phyloP scores from a whole-genome alignment of 768 basidiomycete genomes.

The Suillus weaverae region DNA sequence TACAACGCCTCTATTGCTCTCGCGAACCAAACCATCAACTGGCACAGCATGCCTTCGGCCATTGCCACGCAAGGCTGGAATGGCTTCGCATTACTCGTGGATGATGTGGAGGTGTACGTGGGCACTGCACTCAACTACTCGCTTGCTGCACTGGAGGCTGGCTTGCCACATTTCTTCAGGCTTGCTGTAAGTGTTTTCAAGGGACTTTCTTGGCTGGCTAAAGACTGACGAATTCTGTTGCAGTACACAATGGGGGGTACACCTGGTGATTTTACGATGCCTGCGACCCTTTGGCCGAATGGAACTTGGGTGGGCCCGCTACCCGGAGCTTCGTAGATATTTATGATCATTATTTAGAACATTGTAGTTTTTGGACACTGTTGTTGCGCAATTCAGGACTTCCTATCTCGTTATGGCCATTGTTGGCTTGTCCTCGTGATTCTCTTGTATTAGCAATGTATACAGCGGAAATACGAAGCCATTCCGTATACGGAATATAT shows the following conservation, averaged over 20 bases:
- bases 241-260: conserved; percentile 49
- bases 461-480: neutral
- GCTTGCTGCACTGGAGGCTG: conserved; percentile 57
- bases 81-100: conserved; percentile 77
- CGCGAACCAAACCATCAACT: conserved; percentile 53
- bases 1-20: conserved; percentile 58
- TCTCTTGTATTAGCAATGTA: neutral
- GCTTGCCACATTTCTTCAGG: conserved; percentile 75
- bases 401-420: neutral
- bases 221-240: conserved; percentile 9
- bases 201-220: neutral
- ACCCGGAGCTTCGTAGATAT: conserved; percentile 57
- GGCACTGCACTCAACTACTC: conserved; percentile 72
- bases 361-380: neutral
- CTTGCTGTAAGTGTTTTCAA: conserved; percentile 56
- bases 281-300: conserved; percentile 75
- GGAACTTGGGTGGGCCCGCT: conserved; percentile 79
- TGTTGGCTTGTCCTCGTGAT: neutral
- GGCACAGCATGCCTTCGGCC: conserved; percentile 47
- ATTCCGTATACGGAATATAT: neutral
- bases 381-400: neutral
- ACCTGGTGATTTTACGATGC: conserved; percentile 77
- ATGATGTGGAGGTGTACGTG: conserved; percentile 81
- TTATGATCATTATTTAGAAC: conserved; percentile 4
- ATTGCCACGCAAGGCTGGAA: conserved; percentile 52